Conservation (phyloP, 2,329 filamentous ascomycete genomes). For the Apiospora hydei region DNA sequence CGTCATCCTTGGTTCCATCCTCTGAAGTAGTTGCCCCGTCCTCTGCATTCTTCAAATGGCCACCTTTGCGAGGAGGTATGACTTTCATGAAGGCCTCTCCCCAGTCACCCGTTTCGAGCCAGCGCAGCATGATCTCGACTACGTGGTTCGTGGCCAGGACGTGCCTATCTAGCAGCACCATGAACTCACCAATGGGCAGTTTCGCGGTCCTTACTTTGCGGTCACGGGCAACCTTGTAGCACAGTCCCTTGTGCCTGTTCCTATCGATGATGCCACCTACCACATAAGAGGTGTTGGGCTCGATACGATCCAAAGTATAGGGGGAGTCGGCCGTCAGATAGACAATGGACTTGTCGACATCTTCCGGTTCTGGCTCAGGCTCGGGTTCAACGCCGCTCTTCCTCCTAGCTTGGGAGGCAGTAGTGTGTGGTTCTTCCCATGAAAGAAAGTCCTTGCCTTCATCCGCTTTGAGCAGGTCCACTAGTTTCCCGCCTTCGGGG, state of each 20-base stretch:
- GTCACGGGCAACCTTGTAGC: slow-evolving; percentile 80
- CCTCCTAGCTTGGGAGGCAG: slow-evolving; percentile 44
- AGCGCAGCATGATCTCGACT: slow-evolving; percentile 93
- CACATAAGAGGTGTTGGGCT: slow-evolving; percentile 89
- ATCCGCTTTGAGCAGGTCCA: slow-evolving; percentile 60
- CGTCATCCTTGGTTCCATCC: slow-evolving; percentile 27
- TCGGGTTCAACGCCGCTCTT: slow-evolving; percentile 32
- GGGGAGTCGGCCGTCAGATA: slow-evolving; percentile 95
- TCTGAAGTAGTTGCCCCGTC: slow-evolving; percentile 34
- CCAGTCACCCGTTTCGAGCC: slow-evolving; percentile 92
- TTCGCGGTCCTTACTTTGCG: slow-evolving; percentile 86
- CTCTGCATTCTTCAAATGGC: slow-evolving; percentile 61
- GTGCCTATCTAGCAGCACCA: slow-evolving; percentile 86
- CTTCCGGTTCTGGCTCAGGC: slow-evolving; percentile 38
- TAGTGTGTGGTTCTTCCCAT: slow-evolving; percentile 38
- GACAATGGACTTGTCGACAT: slow-evolving; percentile 63
- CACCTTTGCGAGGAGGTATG: slow-evolving; percentile 90
- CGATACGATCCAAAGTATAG: slow-evolving; percentile 80
- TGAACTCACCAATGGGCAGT: slow-evolving; percentile 92
- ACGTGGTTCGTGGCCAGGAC: slow-evolving; percentile 96
- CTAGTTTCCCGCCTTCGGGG: slow-evolving; percentile 61
- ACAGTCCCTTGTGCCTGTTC: slow-evolving; percentile 94
- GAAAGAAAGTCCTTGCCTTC: slow-evolving; percentile 43
- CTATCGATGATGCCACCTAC: slow-evolving; percentile 95
- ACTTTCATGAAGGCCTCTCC: slow-evolving; percentile 85